Evolutionary conservation across 1,139 yeast species (phyloP).

Genomic region (Saccharomyces uvarum): DNA sequence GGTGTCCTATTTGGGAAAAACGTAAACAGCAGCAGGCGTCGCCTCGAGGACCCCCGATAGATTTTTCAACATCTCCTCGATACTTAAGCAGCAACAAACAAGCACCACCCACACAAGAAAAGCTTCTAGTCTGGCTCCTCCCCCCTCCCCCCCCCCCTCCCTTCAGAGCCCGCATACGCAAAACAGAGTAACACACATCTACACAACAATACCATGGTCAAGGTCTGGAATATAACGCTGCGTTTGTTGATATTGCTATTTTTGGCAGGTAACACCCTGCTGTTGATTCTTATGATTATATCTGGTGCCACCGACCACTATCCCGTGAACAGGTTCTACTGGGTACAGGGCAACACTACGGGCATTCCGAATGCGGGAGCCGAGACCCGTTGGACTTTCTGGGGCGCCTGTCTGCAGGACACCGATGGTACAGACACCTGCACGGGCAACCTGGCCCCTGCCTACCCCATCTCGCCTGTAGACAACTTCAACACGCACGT

Average conservation of each 20-base stretch:
- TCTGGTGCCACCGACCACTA: slow-evolving; percentile 55
- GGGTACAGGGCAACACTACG: slow-evolving; percentile 65
- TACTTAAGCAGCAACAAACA: not conserved
- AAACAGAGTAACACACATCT: not conserved
- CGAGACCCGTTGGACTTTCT: slow-evolving; percentile 66
- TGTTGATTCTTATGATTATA: slow-evolving; percentile 54
- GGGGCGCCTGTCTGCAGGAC: slow-evolving; percentile 58
- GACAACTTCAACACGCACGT: slow-evolving; percentile 56
- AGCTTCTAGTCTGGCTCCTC: not conserved
- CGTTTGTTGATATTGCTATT: slow-evolving; percentile 21
- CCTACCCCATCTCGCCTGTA: slow-evolving; percentile 64
- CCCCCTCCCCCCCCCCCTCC: not conserved
- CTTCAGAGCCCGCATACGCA: not conserved
- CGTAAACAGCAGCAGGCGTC: not conserved
- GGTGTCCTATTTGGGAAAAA: not conserved
- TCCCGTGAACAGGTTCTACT: slow-evolving; percentile 62
- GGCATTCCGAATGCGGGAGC: slow-evolving; percentile 47
- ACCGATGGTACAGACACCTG: slow-evolving; percentile 4
- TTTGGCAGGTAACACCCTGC: slow-evolving; percentile 40
- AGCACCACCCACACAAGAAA: not conserved
- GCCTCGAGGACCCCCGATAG: not conserved
- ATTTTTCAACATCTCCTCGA: slow-evolving; percentile 1
- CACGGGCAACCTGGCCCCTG: slow-evolving; percentile 38
- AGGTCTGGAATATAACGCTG: slow-evolving; percentile 1
- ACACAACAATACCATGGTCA: not conserved